These are phyloP conservation scores for Boletus patriciae DNA, from an alignment of 768 basidiomycete species.

Conservation along the genomic window DNA sequence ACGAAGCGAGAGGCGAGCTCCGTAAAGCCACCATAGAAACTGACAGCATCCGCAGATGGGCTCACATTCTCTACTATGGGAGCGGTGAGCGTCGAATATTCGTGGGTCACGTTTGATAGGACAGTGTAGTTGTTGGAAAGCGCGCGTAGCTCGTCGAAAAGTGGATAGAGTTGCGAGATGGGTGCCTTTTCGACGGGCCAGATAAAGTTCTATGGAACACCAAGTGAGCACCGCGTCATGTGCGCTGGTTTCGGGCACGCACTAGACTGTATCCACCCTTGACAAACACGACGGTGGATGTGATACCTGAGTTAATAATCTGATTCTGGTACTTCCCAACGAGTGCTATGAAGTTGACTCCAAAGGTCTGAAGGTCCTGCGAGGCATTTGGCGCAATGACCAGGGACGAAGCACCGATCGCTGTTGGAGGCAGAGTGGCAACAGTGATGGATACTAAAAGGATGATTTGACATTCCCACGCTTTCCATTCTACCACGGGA, in stretches of 20 bases:
- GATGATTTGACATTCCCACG: not conserved
- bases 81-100: constrained; percentile 13
- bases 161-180: constrained; percentile 11
- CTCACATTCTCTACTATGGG: constrained; percentile 3
- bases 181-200: constrained; percentile 8
- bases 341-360: constrained; percentile 16
- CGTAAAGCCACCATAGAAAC: constrained; percentile 11
- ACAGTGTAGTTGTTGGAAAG: constrained; percentile 13
- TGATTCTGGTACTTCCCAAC: constrained; percentile 20
- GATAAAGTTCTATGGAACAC: constrained; percentile 4
- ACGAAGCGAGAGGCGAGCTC: constrained; percentile 16
- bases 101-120: constrained; percentile 10
- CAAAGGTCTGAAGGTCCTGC: constrained; percentile 11
- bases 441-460: constrained; percentile 17
- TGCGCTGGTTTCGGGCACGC: not conserved
- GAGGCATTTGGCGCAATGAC: constrained; percentile 10
- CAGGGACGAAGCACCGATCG: constrained; percentile 7
- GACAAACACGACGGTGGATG: not conserved
- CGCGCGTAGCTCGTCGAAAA: constrained; percentile 15
- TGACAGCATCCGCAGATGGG: constrained; percentile 8
- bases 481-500: not conserved
- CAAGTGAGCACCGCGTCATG: not conserved
- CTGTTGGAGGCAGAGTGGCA: constrained; percentile 9
- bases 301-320: constrained; percentile 11
- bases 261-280: constrained; percentile 8